phyloP scores from a whole-genome alignment of 164 flowering plant genomes.

The Echeveria elegans region DNA sequence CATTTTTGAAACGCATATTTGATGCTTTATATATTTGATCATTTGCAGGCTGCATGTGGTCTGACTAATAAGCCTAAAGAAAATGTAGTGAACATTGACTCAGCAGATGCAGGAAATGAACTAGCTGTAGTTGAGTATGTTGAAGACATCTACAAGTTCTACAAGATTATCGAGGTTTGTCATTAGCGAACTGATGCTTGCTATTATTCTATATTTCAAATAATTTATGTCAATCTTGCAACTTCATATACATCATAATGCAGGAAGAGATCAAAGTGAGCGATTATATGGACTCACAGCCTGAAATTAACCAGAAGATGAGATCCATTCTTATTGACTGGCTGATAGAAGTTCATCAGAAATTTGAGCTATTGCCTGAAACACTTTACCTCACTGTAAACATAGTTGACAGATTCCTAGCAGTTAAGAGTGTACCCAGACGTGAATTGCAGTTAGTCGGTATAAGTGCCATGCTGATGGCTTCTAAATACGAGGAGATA shows the following conservation, averaged over 20 bases:
- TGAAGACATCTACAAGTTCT: too few relatives aligned
- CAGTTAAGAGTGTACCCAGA: constrained; percentile 36
- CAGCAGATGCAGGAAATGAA: constrained; percentile 53
- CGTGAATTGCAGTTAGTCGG: constrained; percentile 76
- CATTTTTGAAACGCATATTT: too few relatives aligned
- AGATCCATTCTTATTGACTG: too few relatives aligned
- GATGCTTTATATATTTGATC: neutral
- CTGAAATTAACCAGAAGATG: constrained; percentile 69
- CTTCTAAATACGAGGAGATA: constrained; percentile 90
- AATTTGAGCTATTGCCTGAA: constrained; percentile 73
- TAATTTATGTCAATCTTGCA: neutral
- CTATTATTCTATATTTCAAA: neutral
- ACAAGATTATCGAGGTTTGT: too few relatives aligned
- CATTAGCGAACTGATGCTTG: constrained; percentile 34
- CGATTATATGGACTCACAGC: constrained; percentile 65
- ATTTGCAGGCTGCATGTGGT: constrained; percentile 50
- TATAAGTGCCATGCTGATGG: constrained; percentile 55
- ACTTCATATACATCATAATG: constrained; percentile 11
- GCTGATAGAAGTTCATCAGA: constrained; percentile 75
- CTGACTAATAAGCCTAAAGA: constrained; percentile 59
- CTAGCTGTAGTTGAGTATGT: too few relatives aligned
- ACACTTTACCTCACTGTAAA: constrained; percentile 81
- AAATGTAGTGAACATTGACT: constrained; percentile 56
- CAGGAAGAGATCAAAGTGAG: too few relatives aligned
- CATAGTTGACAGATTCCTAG: constrained; percentile 81